Evolutionary conservation across 164 flowering plant species (phyloP), one percentile per base, ranked within the genome.

Genomic region (Annona squamosa): DNA sequence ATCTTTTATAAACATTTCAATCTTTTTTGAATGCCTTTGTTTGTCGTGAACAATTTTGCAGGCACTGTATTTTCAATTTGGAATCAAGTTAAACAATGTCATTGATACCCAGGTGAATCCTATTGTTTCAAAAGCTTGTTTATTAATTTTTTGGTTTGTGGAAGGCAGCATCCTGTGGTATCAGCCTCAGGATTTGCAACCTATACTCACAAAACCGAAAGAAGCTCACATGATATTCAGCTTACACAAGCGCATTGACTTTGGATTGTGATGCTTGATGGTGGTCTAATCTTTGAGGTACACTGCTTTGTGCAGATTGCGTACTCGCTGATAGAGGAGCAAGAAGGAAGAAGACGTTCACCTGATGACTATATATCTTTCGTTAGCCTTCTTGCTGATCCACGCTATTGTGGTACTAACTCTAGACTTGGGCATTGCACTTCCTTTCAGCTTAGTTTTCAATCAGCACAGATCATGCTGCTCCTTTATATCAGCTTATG

Each of bases 31-130:
- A n/a, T n/a, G 63, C 73, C 57, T 13, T 70, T 70, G 26, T 59
- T 46, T 46, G 2, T 66, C 37, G 37, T 65, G 37, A 67, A 73
- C 63, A 69, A 41, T 76, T 73, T 37, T 85, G 82, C 57, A 94
- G 97, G 97, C 97, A 47, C 74, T 91, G 76, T 94, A 89, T 78
- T 92, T 87, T 81, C 97, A 91, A 73, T 88, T 84, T 82, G 97
- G 93, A 73, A 90, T 94, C 82, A 90, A 85, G 84, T 82, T 94
- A 78, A 82, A 94, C 80, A 92, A 90, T 77, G 97, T 92, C 69
- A 81, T 90, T 69, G 98, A 94, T 77, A 94, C 98, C 73, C 98
- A 94, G 92, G 98, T 92, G 64, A 78, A 80, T 48, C 1, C 57
- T 37, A 26, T 45, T 59, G 13, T 52, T 52, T 52, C 59, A 52